Evolutionary conservation across 148 eudicot genomes (phyloP).

Genomic region (Spergularia bocconei): DNA sequence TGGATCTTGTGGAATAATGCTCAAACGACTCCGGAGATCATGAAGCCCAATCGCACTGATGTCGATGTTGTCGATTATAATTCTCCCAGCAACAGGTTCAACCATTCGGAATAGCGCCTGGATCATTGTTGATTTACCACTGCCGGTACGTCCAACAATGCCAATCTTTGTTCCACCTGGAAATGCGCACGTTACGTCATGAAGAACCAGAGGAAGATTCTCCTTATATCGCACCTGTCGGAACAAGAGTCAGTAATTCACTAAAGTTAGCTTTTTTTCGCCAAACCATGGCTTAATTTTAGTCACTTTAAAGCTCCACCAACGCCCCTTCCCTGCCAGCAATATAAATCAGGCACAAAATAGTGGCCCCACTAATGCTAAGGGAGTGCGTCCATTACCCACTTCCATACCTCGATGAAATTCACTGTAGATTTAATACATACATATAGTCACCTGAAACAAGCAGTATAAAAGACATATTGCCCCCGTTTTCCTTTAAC

Average conservation of each 20-base stretch:
- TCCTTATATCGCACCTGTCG: constrained; percentile 84
- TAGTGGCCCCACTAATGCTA: no score
- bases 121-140: constrained; percentile 94
- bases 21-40: constrained; percentile 90
- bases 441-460: no score
- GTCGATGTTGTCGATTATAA: constrained; percentile 79
- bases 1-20: constrained; percentile 98
- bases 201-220: constrained; percentile 88
- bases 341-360: no score
- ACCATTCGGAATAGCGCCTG: constrained; percentile 88
- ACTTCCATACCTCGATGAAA: no score
- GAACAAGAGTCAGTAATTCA: constrained; percentile 11
- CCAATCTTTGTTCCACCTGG: constrained; percentile 95
- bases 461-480: no score
- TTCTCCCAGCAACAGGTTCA: constrained; percentile 80
- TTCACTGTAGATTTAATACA: no score
- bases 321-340: neutral
- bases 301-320: no score
- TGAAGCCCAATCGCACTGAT: constrained; percentile 89
- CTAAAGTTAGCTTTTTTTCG: constrained; percentile 1
- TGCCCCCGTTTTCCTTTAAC: no score
- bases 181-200: constrained; percentile 71
- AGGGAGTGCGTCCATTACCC: no score
- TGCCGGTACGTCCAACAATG: constrained; percentile 95
- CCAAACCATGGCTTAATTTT: neutral